These are phyloP conservation scores for Diaporthe longicolla DNA, from an alignment of 2,329 filamentous ascomycete species.

Conservation along the genomic window DNA sequence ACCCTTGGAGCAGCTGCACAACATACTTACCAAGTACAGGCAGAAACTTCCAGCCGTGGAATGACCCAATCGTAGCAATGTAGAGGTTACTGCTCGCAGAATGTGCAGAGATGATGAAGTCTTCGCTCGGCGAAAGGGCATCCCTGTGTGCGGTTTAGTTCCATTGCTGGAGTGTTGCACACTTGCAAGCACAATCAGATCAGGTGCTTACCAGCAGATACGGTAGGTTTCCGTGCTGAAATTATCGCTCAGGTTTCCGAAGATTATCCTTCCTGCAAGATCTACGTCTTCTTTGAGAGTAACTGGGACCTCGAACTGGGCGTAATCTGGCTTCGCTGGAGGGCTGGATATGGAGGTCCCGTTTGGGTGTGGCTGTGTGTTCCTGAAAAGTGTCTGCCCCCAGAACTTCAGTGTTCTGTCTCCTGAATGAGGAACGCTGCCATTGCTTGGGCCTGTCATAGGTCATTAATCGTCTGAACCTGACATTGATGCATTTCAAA, in stretches of 20 bases:
- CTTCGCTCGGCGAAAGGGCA: constrained; percentile 1
- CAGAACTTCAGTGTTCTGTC: constrained; percentile 15
- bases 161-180: background rate
- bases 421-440: background rate
- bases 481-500: background rate
- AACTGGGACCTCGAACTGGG: background rate
- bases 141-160: background rate
- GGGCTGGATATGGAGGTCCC: background rate
- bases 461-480: background rate
- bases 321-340: background rate
- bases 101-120: constrained; percentile 3
- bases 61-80: constrained; percentile 63
- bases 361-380: background rate
- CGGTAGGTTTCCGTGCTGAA: background rate
- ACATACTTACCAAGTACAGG: constrained; percentile 64
- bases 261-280: background rate
- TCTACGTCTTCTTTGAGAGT: background rate
- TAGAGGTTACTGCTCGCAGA: constrained; percentile 53
- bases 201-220: background rate
- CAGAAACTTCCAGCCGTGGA: constrained; percentile 65
- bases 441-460: background rate
- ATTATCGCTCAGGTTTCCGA: background rate
- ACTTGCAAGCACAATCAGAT: background rate
- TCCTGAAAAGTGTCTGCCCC: background rate
- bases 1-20: constrained; percentile 60